phyloP scores from a whole-genome alignment of 306 rosid genomes.

The Fagus sylvatica region DNA sequence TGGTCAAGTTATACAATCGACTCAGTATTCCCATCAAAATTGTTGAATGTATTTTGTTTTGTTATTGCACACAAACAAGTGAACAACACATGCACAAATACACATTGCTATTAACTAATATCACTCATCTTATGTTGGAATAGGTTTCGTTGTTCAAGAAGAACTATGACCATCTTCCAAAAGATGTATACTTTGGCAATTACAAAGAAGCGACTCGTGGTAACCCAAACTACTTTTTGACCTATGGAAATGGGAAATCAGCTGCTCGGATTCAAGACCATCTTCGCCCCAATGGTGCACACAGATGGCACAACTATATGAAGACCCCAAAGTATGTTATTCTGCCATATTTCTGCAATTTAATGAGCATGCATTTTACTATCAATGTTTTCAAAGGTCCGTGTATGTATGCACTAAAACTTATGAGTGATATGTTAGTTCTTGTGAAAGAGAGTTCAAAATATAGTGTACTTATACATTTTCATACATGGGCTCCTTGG shows the following conservation, averaged over 20 bases:
- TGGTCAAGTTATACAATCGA: neutral
- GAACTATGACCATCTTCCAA: constrained; percentile 93
- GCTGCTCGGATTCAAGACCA: constrained; percentile 96
- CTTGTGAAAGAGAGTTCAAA: neutral
- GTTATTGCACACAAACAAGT: neutral
- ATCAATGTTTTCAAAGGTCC: neutral
- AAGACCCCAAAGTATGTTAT: constrained; percentile 76
- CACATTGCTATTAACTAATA: constrained; percentile 6
- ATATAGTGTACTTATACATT: neutral
- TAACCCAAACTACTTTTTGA: constrained; percentile 91
- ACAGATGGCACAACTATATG: constrained; percentile 99
- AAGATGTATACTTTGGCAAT: constrained; percentile 86
- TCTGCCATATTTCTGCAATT: constrained; percentile 16
- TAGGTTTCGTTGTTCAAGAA: constrained; percentile 99
- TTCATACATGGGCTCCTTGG: neutral
- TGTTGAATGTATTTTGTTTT: neutral
- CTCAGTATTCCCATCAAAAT: neutral
- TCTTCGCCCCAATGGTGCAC: constrained; percentile 99
- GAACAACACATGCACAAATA: neutral
- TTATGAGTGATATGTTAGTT: neutral
- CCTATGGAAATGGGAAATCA: constrained; percentile 97
- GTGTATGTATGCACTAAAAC: neutral
- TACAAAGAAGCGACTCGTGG: constrained; percentile 93
- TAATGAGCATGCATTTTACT: constrained; percentile 13
- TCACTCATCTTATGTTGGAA: constrained; percentile 24